Evolutionary conservation across 2,329 filamentous ascomycete species (phyloP).

Genomic region (Monosporascus cannonballus): DNA sequence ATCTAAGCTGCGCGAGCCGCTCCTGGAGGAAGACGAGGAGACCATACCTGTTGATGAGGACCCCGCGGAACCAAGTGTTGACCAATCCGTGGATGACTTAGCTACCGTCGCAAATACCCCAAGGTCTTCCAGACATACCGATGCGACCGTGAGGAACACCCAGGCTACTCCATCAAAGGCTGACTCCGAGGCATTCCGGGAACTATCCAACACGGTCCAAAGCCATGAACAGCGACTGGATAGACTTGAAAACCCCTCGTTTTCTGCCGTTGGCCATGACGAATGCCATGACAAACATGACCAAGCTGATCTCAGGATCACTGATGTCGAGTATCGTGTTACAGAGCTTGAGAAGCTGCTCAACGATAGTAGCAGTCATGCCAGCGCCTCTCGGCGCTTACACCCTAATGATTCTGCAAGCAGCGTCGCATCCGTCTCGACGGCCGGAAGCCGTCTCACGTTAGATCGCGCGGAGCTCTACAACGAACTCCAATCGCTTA

Average conservation of each 20-base stretch:
- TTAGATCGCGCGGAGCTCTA: slow-evolving; percentile 40
- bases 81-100: slow-evolving; percentile 19
- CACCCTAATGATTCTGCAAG: slow-evolving; percentile 38
- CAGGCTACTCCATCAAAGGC: slow-evolving; percentile 14
- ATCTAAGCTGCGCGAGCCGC: slow-evolving; percentile 25
- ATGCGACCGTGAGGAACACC: slow-evolving; percentile 12
- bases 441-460: slow-evolving; percentile 34
- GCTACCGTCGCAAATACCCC: slow-evolving; percentile 27
- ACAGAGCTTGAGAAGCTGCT: slow-evolving; percentile 53
- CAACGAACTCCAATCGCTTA: slow-evolving; percentile 43
- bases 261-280: slow-evolving; percentile 60
- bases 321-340: slow-evolving; percentile 61
- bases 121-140: slow-evolving; percentile 18
- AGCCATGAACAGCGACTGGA: slow-evolving; percentile 62
- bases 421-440: slow-evolving; percentile 41
- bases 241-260: slow-evolving; percentile 63
- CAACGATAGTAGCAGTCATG: slow-evolving; percentile 38
- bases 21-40: slow-evolving; percentile 24
- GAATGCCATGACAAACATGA: slow-evolving; percentile 65
- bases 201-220: slow-evolving; percentile 46
- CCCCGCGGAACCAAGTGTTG: slow-evolving; percentile 10
- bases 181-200: slow-evolving; percentile 34
- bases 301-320: slow-evolving; percentile 57
- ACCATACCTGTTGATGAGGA: slow-evolving; percentile 13
- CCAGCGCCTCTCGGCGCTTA: slow-evolving; percentile 27